Evolutionary conservation across 768 basidiomycete species (phyloP).

Genomic region (Macrocybe gigantea): DNA sequence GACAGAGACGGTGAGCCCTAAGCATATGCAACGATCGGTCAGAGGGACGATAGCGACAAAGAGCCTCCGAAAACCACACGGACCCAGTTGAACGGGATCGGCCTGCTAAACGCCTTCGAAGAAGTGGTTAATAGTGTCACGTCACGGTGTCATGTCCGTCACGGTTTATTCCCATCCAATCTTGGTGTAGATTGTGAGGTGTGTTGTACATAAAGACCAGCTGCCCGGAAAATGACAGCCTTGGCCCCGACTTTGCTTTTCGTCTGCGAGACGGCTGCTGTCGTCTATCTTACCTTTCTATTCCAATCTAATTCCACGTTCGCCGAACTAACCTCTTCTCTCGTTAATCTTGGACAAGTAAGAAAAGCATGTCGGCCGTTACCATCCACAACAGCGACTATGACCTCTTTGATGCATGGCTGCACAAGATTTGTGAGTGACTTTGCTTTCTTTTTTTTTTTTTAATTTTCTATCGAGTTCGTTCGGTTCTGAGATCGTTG

Average conservation of each 20-base stretch:
- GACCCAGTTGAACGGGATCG: no score
- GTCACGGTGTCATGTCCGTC: background rate
- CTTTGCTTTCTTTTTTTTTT: background rate
- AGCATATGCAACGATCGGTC: constrained; percentile 1
- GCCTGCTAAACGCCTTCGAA: background rate
- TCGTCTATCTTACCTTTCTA: constrained; percentile 11
- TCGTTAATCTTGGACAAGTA: background rate
- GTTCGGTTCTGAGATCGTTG: no score
- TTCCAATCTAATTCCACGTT: constrained; percentile 7
- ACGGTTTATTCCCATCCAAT: no score
- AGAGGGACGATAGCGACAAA: background rate
- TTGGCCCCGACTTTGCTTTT: constrained; percentile 18
- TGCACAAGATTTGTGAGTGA: constrained; percentile 65
- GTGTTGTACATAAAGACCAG: constrained; percentile 13
- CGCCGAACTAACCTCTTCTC: background rate
- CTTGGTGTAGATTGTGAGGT: background rate
- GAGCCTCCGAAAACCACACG: background rate
- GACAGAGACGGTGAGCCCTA: background rate
- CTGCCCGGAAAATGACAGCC: constrained; percentile 6
- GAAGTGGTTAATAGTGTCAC: background rate
- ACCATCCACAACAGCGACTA: constrained; percentile 60
- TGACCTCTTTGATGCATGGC: constrained; percentile 71
- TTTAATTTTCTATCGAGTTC: background rate
- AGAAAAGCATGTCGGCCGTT: constrained; percentile 20
- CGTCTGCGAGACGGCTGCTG: constrained; percentile 13